Evolutionary conservation across 129 eudicot genomes (phyloP).

Genomic region (Pulicaria dysenterica): DNA sequence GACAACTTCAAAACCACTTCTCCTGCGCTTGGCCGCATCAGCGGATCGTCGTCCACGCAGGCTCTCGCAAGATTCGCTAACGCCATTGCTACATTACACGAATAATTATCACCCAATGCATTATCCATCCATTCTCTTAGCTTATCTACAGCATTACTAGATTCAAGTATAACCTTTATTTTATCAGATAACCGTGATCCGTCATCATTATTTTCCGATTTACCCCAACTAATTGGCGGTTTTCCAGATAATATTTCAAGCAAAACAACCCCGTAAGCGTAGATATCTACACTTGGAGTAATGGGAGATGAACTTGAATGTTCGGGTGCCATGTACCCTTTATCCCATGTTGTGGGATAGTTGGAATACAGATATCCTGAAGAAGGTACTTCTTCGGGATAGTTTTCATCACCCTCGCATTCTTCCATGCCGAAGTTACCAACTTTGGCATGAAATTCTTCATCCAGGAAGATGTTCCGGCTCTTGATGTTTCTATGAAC

Average conservation of each 20-base stretch:
- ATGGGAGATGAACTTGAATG: not conserved
- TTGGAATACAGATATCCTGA: constrained; percentile 26
- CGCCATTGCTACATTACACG: constrained; percentile 57
- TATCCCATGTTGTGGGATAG: constrained; percentile 45
- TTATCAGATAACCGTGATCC: constrained; percentile 40
- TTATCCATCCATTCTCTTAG: constrained; percentile 79
- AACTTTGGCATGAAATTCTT: constrained; percentile 78
- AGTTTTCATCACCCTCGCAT: constrained; percentile 31
- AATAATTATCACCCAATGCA: constrained; percentile 66
- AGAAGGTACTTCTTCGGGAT: constrained; percentile 30
- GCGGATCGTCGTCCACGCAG: constrained; percentile 69
- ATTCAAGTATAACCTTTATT: constrained; percentile 47
- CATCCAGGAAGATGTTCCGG: constrained; percentile 79
- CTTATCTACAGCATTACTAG: constrained; percentile 48
- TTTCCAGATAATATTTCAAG: constrained; percentile 44
- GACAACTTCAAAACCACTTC: constrained; percentile 79
- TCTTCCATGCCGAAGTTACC: constrained; percentile 80
- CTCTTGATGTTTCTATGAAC: constrained; percentile 69
- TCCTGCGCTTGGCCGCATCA: constrained; percentile 64
- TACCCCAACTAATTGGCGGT: constrained; percentile 31
- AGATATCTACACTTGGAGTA: constrained; percentile 30
- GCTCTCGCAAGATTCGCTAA: constrained; percentile 78
- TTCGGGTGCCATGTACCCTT: constrained; percentile 69
- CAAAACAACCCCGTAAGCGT: constrained; percentile 40
- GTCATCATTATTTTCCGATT: constrained; percentile 34